phyloP scores from a whole-genome alignment of 2,329 filamentous ascomycete species.

The Stemphylium vesicarium region DNA sequence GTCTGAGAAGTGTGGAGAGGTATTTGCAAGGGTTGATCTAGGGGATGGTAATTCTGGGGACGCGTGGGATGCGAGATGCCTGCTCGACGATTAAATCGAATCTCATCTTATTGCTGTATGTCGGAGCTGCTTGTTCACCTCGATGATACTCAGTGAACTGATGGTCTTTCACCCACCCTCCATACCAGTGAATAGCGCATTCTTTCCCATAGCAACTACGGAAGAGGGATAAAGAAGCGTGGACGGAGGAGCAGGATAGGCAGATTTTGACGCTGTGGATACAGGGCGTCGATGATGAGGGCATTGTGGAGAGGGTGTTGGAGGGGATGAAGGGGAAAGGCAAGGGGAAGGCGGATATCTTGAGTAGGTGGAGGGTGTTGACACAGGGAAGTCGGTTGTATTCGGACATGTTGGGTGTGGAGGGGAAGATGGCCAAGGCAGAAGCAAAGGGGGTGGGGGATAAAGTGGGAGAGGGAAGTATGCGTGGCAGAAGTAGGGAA shows the following conservation, averaged over 20 bases:
- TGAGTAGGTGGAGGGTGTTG: neutral
- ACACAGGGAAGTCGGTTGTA: neutral
- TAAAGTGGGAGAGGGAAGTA: too few species aligned
- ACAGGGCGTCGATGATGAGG: slow-evolving; percentile 1
- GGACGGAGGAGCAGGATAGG: slow-evolving; percentile 11
- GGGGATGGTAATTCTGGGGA: neutral
- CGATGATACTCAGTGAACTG: too few species aligned
- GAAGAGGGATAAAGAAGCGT: neutral
- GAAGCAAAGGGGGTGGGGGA: neutral
- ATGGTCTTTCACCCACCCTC: too few species aligned
- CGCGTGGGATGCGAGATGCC: too few species aligned
- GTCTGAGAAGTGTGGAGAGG: too few species aligned
- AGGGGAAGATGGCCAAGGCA: neutral
- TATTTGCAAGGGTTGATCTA: neutral
- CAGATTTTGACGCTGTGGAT: slow-evolving; percentile 8
- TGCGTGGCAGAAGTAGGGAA: neutral
- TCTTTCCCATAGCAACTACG: neutral
- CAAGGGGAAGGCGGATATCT: slow-evolving; percentile 2
- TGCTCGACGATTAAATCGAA: too few species aligned
- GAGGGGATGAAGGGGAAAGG: neutral
- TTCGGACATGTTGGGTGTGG: neutral
- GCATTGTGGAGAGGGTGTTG: neutral
- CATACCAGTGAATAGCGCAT: too few species aligned
- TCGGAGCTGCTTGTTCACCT: too few species aligned
- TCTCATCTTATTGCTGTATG: too few species aligned